These are phyloP conservation scores for Liriodendron chinense DNA, from an alignment of 164 flowering plant species.

Conservation along the genomic window DNA sequence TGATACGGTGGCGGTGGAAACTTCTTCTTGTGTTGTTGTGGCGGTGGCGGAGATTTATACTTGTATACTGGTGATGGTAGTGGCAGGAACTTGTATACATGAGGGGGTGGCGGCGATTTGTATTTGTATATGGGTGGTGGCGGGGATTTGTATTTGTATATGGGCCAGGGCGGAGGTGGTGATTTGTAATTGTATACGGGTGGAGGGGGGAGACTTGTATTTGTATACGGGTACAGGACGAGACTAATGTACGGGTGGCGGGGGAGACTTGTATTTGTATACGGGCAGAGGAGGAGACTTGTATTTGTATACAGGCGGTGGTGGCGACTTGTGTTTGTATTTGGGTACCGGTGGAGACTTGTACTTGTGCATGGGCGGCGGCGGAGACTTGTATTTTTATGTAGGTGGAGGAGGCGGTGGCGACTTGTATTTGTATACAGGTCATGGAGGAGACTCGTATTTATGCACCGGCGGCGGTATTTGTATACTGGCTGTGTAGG, in stretches of 20 bases:
- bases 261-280: background rate
- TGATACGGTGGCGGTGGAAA: background rate
- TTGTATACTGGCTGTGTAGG: background rate
- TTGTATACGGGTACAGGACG: background rate
- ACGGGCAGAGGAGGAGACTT: background rate
- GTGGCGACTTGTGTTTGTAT: constrained; percentile 1
- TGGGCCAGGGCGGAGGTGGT: background rate
- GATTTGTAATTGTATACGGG: background rate
- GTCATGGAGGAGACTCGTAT: background rate
- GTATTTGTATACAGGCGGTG: background rate
- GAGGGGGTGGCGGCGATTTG: background rate
- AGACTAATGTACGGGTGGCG: background rate
- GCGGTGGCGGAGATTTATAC: background rate
- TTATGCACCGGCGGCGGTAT: background rate
- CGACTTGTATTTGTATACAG: background rate
- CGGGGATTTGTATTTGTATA: background rate
- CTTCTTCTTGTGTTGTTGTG: no score
- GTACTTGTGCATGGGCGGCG: background rate
- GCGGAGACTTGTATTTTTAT: background rate
- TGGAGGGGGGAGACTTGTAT: constrained; percentile 6
- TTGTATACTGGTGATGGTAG: background rate
- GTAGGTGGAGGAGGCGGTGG: constrained; percentile 7
- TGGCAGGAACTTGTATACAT: no score
- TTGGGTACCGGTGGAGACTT: background rate
- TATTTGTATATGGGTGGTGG: constrained; percentile 1